Conservation (phyloP, 768 basidiomycete genomes). For the Suillus luteus region DNA sequence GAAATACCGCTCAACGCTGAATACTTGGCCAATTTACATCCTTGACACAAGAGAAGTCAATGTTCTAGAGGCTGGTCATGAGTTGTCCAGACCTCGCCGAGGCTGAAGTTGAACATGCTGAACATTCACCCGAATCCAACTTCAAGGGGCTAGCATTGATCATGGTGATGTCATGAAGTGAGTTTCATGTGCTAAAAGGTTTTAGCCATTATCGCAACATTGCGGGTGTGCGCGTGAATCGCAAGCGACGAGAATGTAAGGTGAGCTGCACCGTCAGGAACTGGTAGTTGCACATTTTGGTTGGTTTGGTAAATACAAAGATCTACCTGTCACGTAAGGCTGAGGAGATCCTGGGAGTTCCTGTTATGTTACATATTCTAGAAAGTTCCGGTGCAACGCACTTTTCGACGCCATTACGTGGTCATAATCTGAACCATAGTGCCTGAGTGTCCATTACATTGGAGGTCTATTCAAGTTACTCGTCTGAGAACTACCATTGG, state of each 20-base stretch:
- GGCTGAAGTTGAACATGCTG: background rate
- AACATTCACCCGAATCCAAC: background rate
- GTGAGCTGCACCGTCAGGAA: background rate
- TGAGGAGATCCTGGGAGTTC: too few species aligned
- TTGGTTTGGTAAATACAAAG: background rate
- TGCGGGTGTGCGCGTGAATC: background rate
- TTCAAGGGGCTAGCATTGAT: background rate
- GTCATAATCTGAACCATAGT: background rate
- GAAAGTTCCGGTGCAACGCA: background rate
- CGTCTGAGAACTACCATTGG: slow-evolving; percentile 26
- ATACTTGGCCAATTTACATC: background rate
- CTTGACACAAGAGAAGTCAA: background rate
- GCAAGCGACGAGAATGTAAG: background rate
- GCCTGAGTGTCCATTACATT: background rate
- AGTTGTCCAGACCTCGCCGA: background rate
- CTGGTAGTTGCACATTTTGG: background rate
- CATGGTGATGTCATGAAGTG: background rate
- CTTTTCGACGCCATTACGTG: background rate
- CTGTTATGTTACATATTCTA: background rate
- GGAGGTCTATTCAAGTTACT: background rate
- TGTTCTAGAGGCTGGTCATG: background rate
- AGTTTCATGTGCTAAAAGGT: background rate
- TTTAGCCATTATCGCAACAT: background rate
- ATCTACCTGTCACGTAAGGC: background rate
- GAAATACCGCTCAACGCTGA: background rate